A percentile compares a stretch with the other conserved stretches of the same genome.
Conservation (phyloP, 2,329 filamentous ascomycete species). For the Penicillium glabrum region DNA sequence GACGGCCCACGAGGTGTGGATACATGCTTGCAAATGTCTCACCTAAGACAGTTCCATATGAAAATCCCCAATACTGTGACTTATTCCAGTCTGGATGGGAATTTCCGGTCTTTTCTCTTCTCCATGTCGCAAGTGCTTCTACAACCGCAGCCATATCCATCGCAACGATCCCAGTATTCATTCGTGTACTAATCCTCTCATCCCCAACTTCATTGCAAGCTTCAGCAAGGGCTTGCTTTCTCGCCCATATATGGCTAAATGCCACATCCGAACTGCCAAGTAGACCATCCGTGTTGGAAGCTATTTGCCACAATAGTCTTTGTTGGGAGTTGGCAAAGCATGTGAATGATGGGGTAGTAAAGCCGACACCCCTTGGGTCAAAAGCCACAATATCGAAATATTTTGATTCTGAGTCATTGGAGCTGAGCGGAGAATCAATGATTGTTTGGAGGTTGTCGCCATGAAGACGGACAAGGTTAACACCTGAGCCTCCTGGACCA, state of each 20-base stretch:
- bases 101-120: neutral
- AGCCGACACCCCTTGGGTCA: neutral
- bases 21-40: slow-evolving; percentile 48
- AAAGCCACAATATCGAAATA: neutral
- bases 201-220: neutral
- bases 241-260: neutral
- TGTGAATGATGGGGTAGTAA: neutral
- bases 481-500: neutral
- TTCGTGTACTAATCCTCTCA: neutral
- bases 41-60: slow-evolving; percentile 48
- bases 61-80: neutral
- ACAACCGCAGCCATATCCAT: neutral
- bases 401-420: neutral
- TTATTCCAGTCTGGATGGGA: neutral
- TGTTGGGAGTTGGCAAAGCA: neutral
- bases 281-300: neutral
- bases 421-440: neutral
- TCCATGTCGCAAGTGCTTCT: neutral
- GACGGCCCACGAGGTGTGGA: slow-evolving; percentile 40
- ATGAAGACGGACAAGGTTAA: neutral
- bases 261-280: neutral
- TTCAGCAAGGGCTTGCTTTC: neutral
- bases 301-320: neutral
- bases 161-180: neutral
- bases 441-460: neutral